A percentile compares a stretch with the other conserved stretches of the same genome.
Conservation (phyloP, 106 monocot species). For the Dendrobium huoshanense region DNA sequence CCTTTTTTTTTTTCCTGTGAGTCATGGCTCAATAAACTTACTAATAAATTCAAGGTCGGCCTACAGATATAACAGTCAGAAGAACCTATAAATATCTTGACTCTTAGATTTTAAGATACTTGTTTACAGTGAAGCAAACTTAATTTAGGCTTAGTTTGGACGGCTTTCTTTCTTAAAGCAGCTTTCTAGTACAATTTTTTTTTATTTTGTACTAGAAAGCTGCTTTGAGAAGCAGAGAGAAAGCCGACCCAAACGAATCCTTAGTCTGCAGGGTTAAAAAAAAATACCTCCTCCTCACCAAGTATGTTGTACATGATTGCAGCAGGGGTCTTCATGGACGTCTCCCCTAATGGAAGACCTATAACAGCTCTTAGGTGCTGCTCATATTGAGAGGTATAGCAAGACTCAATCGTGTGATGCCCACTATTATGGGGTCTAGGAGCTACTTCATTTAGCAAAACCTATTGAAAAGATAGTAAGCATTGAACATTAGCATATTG, state of each 20-base stretch:
- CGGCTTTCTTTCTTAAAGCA: no score
- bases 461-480: constrained; percentile 29
- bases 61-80: neutral
- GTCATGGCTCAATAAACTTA: neutral
- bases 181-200: no score
- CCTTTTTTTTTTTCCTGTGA: neutral
- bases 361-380: constrained; percentile 90
- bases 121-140: neutral
- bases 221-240: no score
- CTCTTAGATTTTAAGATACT: neutral
- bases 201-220: no score
- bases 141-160: neutral
- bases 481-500: neutral
- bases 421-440: constrained; percentile 99
- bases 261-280: neutral
- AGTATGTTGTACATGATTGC: constrained; percentile 95
- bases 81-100: neutral
- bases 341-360: constrained; percentile 89
- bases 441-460: constrained; percentile 95
- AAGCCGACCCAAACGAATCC: no score
- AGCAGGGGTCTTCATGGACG: constrained; percentile 87
- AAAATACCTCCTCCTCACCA: constrained; percentile 84
- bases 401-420: constrained; percentile 96
- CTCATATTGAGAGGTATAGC: constrained; percentile 98
- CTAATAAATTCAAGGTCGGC: neutral